These are phyloP conservation scores for Hygrophorus pudorinus DNA, from an alignment of 768 basidiomycete genomes.

Conservation along the genomic window DNA sequence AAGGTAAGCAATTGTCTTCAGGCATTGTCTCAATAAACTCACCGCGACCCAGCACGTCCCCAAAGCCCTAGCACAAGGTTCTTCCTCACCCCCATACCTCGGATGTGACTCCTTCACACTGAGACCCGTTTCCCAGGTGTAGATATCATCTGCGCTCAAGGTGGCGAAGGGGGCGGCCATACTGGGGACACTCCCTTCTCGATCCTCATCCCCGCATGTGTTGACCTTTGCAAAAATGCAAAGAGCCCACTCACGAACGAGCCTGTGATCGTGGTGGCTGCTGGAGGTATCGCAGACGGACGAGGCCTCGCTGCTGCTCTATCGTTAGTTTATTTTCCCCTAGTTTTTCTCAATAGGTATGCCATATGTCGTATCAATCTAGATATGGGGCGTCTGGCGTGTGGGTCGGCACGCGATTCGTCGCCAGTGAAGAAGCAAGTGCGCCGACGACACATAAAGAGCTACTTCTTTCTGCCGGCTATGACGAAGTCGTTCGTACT, in stretches of 20 bases:
- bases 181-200: slow-evolving; percentile 79
- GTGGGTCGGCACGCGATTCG: slow-evolving; percentile 83
- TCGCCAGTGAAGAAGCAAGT: slow-evolving; percentile 69
- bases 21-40: no score
- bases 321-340: slow-evolving; percentile 46
- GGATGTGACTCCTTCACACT: no score
- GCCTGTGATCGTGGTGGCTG: slow-evolving; percentile 81
- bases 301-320: slow-evolving; percentile 81
- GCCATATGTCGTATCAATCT: no score
- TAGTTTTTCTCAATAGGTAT: no score
- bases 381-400: slow-evolving; percentile 43
- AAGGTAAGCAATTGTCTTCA: slow-evolving; percentile 16
- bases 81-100: no score
- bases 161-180: slow-evolving; percentile 83
- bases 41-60: slow-evolving; percentile 43
- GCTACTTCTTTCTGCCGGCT: slow-evolving; percentile 54
- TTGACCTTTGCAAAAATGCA: slow-evolving; percentile 69
- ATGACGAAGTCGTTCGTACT: slow-evolving; percentile 73
- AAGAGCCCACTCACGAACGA: slow-evolving; percentile 72
- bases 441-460: slow-evolving; percentile 85
- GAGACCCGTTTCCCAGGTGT: slow-evolving; percentile 34
- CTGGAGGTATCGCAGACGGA: slow-evolving; percentile 87
- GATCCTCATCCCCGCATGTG: slow-evolving; percentile 85
- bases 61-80: slow-evolving; percentile 43
- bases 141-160: slow-evolving; percentile 92